Base-by-base conservation (phyloP, 2,329 filamentous ascomycete species). In the Ophiocordyceps unilateralis region DNA sequence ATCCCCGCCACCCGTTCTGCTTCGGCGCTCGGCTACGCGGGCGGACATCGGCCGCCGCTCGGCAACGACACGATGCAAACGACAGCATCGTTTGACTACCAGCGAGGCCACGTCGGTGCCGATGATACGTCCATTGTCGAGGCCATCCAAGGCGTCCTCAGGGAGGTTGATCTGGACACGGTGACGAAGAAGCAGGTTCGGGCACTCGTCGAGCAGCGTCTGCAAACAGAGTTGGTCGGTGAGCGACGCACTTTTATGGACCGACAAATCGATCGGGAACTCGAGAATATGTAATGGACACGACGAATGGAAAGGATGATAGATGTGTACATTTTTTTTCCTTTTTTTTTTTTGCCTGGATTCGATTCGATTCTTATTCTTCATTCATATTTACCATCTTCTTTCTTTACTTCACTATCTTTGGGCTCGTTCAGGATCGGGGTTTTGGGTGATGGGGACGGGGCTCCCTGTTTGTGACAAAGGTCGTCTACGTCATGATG, bases 141-240 rank as follows among this genome's bases (percentile, higher is more conserved):
- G 47, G 83, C 84, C 1, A 89, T 96, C 48, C 82, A 86, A 54
- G 68, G 72, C 41, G 91, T 91, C 52, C 68, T 98, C 48, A 65
- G 71, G 15, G 89, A 95, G 55, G 87, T 95, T 1, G 89, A 98
- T 60, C 70, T 98, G 37, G 91, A 98, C 59, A 89, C 75, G n/a
- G 85, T 96, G 40, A 98, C 91, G 7, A 98, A 96, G 78, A 98
- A 98, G 68, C 89, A 96, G 65, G 81, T 91, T 44, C 74, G 84
- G 41, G 88, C 84, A 4, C 72, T 96, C 39, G 87, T 94, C 12
- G 91, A 98, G 66, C 87, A 95, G 67, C 76, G 88, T 54, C 65
- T 98, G 48, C 89, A 95, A 66, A 89, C 83, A 5, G 87, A 94
- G 59, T 70, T 96, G 45, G 70, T 75, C 1, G 88, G 87, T 20